A percentile compares a stretch with the other conserved stretches of the same genome.
These are phyloP conservation scores for Simmondsia chinensis DNA, from an alignment of 148 eudicot species.

Conservation along the genomic window DNA sequence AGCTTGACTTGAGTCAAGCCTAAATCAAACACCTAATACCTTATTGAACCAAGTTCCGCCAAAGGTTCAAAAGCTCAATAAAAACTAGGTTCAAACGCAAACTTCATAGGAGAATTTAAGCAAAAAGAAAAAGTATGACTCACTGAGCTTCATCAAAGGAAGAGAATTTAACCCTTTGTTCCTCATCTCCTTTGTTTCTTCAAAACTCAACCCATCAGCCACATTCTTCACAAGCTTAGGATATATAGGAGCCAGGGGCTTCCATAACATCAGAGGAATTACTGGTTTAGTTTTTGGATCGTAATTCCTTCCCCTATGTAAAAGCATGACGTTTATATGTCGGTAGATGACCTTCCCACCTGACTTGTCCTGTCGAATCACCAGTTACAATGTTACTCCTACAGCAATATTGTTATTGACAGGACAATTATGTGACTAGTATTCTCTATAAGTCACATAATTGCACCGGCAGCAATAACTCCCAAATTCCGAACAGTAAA, in stretches of 20 bases:
- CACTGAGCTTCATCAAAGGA: slow-evolving; percentile 75
- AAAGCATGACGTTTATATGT: slow-evolving; percentile 52
- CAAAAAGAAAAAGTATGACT: slow-evolving; percentile 16
- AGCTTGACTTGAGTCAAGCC: no score
- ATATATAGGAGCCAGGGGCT: slow-evolving; percentile 77
- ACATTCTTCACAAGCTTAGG: slow-evolving; percentile 83
- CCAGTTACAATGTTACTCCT: slow-evolving; percentile 2
- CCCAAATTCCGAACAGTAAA: not conserved
- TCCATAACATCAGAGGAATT: slow-evolving; percentile 90
- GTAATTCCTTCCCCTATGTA: slow-evolving; percentile 83
- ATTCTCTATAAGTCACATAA: no score
- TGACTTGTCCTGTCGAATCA: slow-evolving; percentile 63
- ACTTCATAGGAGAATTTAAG: no score
- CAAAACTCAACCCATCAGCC: slow-evolving; percentile 80
- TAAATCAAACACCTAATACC: no score
- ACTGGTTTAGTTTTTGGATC: slow-evolving; percentile 56
- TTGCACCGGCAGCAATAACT: no score
- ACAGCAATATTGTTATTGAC: no score
- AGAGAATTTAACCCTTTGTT: slow-evolving; percentile 54
- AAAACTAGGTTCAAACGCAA: no score
- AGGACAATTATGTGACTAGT: no score
- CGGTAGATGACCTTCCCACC: slow-evolving; percentile 76
- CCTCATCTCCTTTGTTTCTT: slow-evolving; percentile 82
- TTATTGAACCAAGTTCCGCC: no score
- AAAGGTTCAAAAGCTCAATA: no score